These are phyloP conservation scores for Fraxinus quadrangulata DNA, from an alignment of 257 asterid species.

Conservation along the genomic window DNA sequence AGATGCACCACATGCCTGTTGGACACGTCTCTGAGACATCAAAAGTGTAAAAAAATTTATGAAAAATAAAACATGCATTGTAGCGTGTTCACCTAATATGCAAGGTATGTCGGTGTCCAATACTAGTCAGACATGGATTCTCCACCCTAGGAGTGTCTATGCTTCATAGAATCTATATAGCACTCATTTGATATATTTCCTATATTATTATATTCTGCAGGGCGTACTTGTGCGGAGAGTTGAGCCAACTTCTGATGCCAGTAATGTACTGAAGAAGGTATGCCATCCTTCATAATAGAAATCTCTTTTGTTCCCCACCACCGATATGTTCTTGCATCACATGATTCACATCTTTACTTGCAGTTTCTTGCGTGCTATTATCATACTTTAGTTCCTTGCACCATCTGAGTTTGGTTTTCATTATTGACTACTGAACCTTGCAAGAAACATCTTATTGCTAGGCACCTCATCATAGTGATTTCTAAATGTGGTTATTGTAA, in stretches of 20 bases:
- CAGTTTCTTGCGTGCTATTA: slow-evolving; percentile 6
- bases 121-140: not conserved
- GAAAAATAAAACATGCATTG: not conserved
- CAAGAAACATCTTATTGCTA: not conserved
- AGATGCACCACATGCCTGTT: not conserved
- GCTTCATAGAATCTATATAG: not conserved
- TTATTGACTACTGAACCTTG: not conserved
- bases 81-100: not conserved
- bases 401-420: not conserved
- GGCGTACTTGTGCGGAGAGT: slow-evolving; percentile 82
- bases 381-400: slow-evolving; percentile 7
- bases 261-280: slow-evolving; percentile 74
- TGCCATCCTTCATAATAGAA: slow-evolving; percentile 5
- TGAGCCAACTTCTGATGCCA: slow-evolving; percentile 81
- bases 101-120: not conserved
- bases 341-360: not conserved
- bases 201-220: slow-evolving; percentile 41
- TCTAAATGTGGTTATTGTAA: not conserved
- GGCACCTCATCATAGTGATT: not conserved
- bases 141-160: not conserved
- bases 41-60: not conserved
- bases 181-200: not conserved
- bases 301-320: slow-evolving; percentile 16
- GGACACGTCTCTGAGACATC: not conserved
- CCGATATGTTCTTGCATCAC: not conserved